phyloP scores from a whole-genome alignment of 306 rosid genomes.

The Mucuna pruriens region DNA sequence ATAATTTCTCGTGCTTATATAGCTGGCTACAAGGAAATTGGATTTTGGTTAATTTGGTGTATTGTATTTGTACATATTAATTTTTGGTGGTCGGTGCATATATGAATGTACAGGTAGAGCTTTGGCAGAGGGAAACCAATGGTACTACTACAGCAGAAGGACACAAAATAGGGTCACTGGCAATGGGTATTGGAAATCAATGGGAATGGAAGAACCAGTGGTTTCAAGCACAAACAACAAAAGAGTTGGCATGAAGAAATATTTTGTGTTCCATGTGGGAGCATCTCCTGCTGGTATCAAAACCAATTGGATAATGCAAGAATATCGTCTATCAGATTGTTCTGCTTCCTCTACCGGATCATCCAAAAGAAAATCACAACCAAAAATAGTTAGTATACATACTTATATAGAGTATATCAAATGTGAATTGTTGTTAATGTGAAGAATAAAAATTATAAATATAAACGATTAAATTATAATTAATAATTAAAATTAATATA shows the following conservation, averaged over 20 bases:
- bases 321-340: constrained; percentile 69
- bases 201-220: constrained; percentile 75
- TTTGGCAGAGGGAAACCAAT: constrained; percentile 72
- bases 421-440: too few relatives aligned
- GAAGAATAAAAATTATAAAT: not conserved
- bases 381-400: constrained; percentile 44
- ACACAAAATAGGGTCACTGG: constrained; percentile 58
- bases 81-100: not conserved
- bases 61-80: not conserved
- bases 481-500: not conserved
- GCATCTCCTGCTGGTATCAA: constrained; percentile 57
- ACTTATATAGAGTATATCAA: too few relatives aligned
- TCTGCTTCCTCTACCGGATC: constrained; percentile 50
- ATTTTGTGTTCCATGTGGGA: constrained; percentile 59
- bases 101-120: constrained; percentile 77
- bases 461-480: not conserved
- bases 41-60: not conserved
- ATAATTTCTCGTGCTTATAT: not conserved
- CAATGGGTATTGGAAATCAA: constrained; percentile 85
- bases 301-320: constrained; percentile 90
- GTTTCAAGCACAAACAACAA: constrained; percentile 40
- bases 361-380: constrained; percentile 59
- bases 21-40: not conserved
- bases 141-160: constrained; percentile 90
- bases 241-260: constrained; percentile 73